Conservation (phyloP, 257 asterid species). For the Rauvolfia tetraphylla region DNA sequence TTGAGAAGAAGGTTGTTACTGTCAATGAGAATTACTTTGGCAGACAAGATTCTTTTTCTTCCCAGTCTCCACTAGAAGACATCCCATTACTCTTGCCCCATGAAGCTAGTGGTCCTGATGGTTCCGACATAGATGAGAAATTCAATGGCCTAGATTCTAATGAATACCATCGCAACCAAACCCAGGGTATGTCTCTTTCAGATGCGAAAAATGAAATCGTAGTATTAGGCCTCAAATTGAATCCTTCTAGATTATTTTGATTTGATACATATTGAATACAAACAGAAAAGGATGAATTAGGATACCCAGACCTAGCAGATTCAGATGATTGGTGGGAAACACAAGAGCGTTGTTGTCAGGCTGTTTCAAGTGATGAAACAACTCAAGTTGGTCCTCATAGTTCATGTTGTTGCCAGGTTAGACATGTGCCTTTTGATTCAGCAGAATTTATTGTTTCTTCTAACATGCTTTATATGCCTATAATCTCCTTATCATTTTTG, state of each 20-base stretch:
- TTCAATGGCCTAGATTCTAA: slow-evolving; percentile 28
- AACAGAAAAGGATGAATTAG: slow-evolving; percentile 17
- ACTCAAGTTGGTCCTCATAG: slow-evolving; percentile 69
- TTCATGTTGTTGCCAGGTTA: slow-evolving; percentile 81
- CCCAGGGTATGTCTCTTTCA: slow-evolving; percentile 26
- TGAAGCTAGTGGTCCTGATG: slow-evolving; percentile 54
- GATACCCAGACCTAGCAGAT: slow-evolving; percentile 30
- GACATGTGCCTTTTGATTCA: slow-evolving; percentile 9
- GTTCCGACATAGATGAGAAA: slow-evolving; percentile 29
- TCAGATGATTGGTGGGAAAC: slow-evolving; percentile 50
- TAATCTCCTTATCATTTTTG: background rate
- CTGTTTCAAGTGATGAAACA: slow-evolving; percentile 41
- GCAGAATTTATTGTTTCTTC: background rate
- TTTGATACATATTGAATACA: slow-evolving; percentile 20
- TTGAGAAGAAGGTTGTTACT: slow-evolving; percentile 35
- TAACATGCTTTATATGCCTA: background rate
- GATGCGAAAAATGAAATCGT: slow-evolving; percentile 10
- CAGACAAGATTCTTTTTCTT: slow-evolving; percentile 48
- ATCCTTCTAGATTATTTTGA: slow-evolving; percentile 24
- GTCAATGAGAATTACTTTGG: slow-evolving; percentile 29
- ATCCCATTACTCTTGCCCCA: slow-evolving; percentile 88
- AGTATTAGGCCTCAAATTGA: slow-evolving; percentile 18
- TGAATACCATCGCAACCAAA: slow-evolving; percentile 21
- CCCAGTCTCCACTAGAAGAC: slow-evolving; percentile 67
- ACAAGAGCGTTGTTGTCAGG: slow-evolving; percentile 47